A percentile compares a stretch with the other conserved stretches of the same genome.
phyloP scores from a whole-genome alignment of 371 early-diverging fungal species.

The Amoeboaphelidium protococcarum region DNA sequence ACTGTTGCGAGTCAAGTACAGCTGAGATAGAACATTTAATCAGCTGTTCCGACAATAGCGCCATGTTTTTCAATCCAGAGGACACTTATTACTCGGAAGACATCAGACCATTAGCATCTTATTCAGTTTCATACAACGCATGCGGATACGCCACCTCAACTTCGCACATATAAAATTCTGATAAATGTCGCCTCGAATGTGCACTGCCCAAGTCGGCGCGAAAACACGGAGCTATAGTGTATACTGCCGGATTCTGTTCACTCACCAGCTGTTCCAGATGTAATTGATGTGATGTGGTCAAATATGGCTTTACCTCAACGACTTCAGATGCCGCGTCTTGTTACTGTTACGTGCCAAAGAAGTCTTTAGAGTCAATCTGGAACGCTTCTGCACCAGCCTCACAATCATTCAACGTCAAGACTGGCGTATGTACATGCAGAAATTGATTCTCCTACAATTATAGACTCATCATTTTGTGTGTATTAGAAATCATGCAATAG shows the following conservation, averaged over 20 bases:
- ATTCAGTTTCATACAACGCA: not conserved
- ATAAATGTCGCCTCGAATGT: conserved; percentile 51
- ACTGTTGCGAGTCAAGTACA: not conserved
- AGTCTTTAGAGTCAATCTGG: conserved; percentile 13
- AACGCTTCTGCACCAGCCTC: conserved; percentile 86
- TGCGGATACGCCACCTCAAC: conserved; percentile 21
- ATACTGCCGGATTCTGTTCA: conserved; percentile 37
- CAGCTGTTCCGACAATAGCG: not conserved
- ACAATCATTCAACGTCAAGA: conserved; percentile 62
- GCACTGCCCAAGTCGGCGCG: conserved; percentile 47
- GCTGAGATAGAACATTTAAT: not conserved
- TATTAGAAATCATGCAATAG: no score
- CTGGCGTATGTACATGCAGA: conserved; percentile 49
- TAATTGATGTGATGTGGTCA: conserved; percentile 70
- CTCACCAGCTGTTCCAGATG: conserved; percentile 57
- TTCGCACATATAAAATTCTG: conserved; percentile 90
- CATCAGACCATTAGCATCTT: not conserved
- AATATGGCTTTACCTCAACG: conserved; percentile 18
- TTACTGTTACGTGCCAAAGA: no score
- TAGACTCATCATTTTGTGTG: no score
- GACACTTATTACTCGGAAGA: not conserved
- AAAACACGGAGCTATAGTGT: conserved; percentile 61
- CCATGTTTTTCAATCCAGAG: not conserved
- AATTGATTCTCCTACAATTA: conserved; percentile 46
- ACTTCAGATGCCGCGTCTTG: no score